These are phyloP conservation scores for Phialocephala sp. DNA, from an alignment of 2,329 filamentous ascomycete species.

Conservation along the genomic window DNA sequence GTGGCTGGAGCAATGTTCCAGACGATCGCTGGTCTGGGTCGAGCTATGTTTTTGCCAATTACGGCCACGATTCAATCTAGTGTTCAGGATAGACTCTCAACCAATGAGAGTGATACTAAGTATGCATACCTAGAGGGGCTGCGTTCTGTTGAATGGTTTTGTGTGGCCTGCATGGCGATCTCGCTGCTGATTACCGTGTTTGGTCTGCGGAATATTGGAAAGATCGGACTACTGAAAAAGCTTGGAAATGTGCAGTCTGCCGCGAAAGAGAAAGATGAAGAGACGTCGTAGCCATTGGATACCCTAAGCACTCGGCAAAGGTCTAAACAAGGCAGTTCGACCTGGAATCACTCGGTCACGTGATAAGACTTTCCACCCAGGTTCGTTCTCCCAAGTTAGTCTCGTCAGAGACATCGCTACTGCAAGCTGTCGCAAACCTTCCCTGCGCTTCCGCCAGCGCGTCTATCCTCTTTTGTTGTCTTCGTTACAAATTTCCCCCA, in stretches of 20 bases:
- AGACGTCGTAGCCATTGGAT: background rate
- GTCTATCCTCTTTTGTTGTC: background rate
- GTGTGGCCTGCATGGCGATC: constrained; percentile 29
- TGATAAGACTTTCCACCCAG: background rate
- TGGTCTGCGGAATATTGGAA: constrained; percentile 38
- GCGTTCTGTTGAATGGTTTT: constrained; percentile 36
- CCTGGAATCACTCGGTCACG: background rate
- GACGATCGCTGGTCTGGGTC: constrained; percentile 67
- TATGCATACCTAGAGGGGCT: constrained; percentile 32
- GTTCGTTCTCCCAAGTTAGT: background rate
- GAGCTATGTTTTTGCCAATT: constrained; percentile 69
- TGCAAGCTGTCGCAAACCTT: background rate
- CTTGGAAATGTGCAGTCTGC: constrained; percentile 34
- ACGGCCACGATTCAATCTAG: constrained; percentile 69
- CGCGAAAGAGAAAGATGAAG: constrained; percentile 26
- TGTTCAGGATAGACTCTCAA: constrained; percentile 57
- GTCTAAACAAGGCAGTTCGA: background rate
- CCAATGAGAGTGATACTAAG: constrained; percentile 34
- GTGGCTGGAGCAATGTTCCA: constrained; percentile 73
- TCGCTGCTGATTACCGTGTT: constrained; percentile 27
- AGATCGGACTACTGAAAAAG: constrained; percentile 39
- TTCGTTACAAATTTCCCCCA: background rate
- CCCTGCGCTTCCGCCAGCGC: background rate
- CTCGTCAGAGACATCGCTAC: background rate
- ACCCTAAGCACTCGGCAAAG: background rate